These are phyloP conservation scores for Cyberlindnera xishuangbannaensis DNA, from an alignment of 805 yeast genomes.

Conservation along the genomic window DNA sequence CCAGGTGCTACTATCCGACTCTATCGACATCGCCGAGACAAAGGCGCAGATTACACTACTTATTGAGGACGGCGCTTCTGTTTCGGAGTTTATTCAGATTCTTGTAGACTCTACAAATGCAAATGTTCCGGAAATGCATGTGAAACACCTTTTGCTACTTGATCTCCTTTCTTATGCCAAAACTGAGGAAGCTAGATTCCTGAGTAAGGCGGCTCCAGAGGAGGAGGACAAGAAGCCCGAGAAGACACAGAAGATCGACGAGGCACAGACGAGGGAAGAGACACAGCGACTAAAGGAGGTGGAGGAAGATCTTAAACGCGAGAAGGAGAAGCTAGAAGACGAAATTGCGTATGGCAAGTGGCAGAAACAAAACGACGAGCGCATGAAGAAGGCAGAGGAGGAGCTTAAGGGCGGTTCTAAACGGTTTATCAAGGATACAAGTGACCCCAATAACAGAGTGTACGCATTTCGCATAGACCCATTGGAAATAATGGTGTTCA, in stretches of 20 bases:
- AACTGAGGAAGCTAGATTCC: slow-evolving; percentile 10
- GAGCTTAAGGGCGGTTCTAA: slow-evolving; percentile 11
- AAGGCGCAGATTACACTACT: slow-evolving; percentile 11
- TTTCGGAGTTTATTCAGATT: slow-evolving; percentile 16
- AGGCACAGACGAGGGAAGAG: background rate
- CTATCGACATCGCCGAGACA: slow-evolving; percentile 7
- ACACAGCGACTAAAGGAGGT: no score
- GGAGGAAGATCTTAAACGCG: slow-evolving; percentile 10
- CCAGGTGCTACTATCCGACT: slow-evolving; percentile 12
- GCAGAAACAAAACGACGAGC: slow-evolving; percentile 15
- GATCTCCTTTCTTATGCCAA: slow-evolving; percentile 11
- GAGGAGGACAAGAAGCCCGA: slow-evolving; percentile 4
- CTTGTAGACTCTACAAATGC: slow-evolving; percentile 11
- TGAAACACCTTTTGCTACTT: slow-evolving; percentile 9
- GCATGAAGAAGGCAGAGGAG: slow-evolving; percentile 16
- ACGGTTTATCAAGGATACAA: slow-evolving; percentile 20
- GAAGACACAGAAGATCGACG: slow-evolving; percentile 2
- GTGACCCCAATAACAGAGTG: slow-evolving; percentile 28
- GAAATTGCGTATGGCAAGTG: slow-evolving; percentile 6
- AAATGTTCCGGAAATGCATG: slow-evolving; percentile 3
- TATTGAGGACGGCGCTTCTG: slow-evolving; percentile 13
- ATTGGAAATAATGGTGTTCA: slow-evolving; percentile 29
- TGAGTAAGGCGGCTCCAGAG: slow-evolving; percentile 6
- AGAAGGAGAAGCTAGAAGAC: slow-evolving; percentile 9
- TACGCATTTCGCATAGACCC: slow-evolving; percentile 30